Base-by-base conservation (phyloP, 192 early-diverging fungal species). In the Powellomyces hirtus region DNA sequence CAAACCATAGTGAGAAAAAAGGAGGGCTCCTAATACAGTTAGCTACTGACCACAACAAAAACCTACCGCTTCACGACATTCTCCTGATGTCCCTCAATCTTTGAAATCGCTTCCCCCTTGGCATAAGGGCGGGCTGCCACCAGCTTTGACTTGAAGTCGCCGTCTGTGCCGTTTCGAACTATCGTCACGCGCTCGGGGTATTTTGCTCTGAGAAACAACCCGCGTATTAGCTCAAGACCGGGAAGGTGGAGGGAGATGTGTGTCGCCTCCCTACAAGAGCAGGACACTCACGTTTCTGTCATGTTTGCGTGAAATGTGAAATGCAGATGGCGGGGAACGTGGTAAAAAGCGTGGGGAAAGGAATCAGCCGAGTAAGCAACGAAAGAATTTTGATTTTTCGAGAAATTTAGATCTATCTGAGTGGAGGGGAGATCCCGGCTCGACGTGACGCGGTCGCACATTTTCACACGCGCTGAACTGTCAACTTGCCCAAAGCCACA, bases 101-200 rank as follows among this genome's bases (percentile, higher is more conserved):
- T 3, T 11, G 58, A 61, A 27, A 77, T 56, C 1, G 61, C 38
- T 33, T 77, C 66, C 14, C 68, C 72, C 31, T 61, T 59, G 16
- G 33, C 26, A 34, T 61, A 56, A 14, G 57, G 24, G 8, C 45
- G 52, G 29, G 35, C 13, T 6, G 57, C 64, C 1, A 66, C 64
- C 14, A 73, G 68, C 61, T 73, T 73, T 36, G 76, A 77, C 13
- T 53, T 52, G 58, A 73, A 77, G 44, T 63, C 69, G 31, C 45
- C 60, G 51, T 67, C 55, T 18, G 30, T 20, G 22, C 53, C 62
- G 29, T 35, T 57, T 14, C 49, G 42, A 1, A 69, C 64, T n/a
- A 77, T 44, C 37, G 62, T 24, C 7, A 71, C 37, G 29, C 26
- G 20, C 7, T 33, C 46, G 3, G 69, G 75, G 50, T 62, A 76